A percentile compares a stretch with the other conserved stretches of the same genome.
These are phyloP conservation scores for Daedalea quercina DNA, from an alignment of 768 basidiomycete species.

Conservation along the genomic window DNA sequence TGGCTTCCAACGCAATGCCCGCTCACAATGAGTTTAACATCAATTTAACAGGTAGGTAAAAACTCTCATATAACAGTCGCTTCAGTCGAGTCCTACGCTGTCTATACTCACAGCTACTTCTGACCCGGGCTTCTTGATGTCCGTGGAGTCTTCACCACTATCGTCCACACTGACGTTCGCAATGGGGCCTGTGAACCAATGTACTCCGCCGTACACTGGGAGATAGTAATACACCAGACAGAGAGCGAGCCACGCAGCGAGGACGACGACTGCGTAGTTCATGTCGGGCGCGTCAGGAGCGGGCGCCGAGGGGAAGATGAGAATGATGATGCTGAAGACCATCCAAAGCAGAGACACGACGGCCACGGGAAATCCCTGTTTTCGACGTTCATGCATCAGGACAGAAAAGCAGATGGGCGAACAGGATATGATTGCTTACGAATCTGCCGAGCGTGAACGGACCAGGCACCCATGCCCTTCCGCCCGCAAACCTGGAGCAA, in stretches of 20 bases:
- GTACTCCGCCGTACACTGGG: slow-evolving; percentile 22
- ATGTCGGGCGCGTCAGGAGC: slow-evolving; percentile 27
- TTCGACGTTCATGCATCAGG: too few relatives aligned
- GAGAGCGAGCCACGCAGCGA: slow-evolving; percentile 27
- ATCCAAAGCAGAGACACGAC: slow-evolving; percentile 30
- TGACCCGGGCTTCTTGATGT: too few relatives aligned
- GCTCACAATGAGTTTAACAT: too few relatives aligned
- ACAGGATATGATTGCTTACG: slow-evolving; percentile 9
- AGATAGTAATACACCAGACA: slow-evolving; percentile 31
- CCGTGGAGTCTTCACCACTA: too few relatives aligned
- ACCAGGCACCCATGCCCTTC: slow-evolving; percentile 23
- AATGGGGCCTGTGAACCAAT: slow-evolving; percentile 24
- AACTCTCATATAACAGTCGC: too few relatives aligned
- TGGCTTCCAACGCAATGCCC: too few relatives aligned
- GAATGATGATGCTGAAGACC: slow-evolving; percentile 28
- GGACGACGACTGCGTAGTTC: slow-evolving; percentile 35
- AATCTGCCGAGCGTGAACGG: slow-evolving; percentile 30
- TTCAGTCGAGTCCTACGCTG: slow-evolving; percentile 30
- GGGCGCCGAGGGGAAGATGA: slow-evolving; percentile 29
- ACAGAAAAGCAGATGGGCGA: too few relatives aligned
- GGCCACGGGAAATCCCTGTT: slow-evolving; percentile 27
- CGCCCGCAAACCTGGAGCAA: slow-evolving; percentile 24
- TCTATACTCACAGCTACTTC: neutral
- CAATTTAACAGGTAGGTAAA: too few relatives aligned
- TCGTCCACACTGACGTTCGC: slow-evolving; percentile 17